Conservation (phyloP, 169 alveolate genomes). For the Plasmodium falciparum region DNA sequence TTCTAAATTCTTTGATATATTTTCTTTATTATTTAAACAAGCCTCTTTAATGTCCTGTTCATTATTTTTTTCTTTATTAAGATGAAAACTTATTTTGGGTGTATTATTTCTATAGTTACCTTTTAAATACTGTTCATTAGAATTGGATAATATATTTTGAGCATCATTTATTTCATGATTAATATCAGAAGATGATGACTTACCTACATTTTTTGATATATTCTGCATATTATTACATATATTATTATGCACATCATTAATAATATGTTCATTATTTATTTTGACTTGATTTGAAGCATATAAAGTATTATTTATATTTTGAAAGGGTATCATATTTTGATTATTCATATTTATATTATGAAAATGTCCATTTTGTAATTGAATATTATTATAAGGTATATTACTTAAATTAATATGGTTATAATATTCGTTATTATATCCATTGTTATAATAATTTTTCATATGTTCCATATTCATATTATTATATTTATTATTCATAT, state of each 20-base stretch:
- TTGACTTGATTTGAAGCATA: background rate
- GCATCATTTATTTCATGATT: conserved; percentile 6
- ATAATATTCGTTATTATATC: background rate
- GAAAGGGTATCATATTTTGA: conserved; percentile 6
- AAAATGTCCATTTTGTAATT: background rate
- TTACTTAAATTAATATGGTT: too few relatives aligned
- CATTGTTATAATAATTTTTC: background rate
- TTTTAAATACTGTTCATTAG: conserved; percentile 44
- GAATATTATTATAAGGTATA: too few relatives aligned
- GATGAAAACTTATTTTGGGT: conserved; percentile 15
- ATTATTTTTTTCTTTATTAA: conserved; percentile 10
- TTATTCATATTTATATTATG: background rate
- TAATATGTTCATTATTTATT: background rate
- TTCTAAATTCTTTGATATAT: conserved; percentile 4
- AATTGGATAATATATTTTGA: background rate
- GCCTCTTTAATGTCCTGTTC: conserved; percentile 5
- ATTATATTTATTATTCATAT: conserved; percentile 12
- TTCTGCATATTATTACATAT: conserved; percentile 1
- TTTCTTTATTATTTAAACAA: conserved; percentile 16
- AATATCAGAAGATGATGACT: background rate
- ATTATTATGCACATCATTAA: background rate
- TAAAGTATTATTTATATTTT: conserved; percentile 13
- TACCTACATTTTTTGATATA: background rate
- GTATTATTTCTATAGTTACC: conserved; percentile 39
- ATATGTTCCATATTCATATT: background rate